Conservation (phyloP, 306 rosid species). For the Cucurbita argyrosperma region DNA sequence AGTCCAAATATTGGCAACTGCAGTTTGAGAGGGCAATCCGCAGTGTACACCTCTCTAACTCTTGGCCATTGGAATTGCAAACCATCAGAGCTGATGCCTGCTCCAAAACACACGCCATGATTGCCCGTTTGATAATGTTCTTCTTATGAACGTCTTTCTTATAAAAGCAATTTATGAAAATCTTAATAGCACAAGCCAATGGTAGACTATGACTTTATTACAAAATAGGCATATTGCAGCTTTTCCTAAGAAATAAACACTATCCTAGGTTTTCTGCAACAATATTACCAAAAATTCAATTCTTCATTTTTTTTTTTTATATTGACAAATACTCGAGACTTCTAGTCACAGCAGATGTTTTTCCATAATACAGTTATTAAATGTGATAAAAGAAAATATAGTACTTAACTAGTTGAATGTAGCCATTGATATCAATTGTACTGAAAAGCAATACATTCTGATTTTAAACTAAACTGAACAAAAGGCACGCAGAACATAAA, state of each 20-base stretch:
- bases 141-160: background rate
- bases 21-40: conserved; percentile 30
- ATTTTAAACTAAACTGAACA: no score
- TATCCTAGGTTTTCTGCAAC: background rate
- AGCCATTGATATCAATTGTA: background rate
- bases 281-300: background rate
- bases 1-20: conserved; percentile 66
- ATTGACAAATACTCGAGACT: background rate
- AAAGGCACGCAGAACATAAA: background rate
- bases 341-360: background rate
- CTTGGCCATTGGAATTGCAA: conserved; percentile 30
- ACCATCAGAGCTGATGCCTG: conserved; percentile 51
- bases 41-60: conserved; percentile 20
- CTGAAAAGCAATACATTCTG: background rate
- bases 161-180: background rate
- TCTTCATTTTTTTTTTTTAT: background rate
- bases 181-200: background rate
- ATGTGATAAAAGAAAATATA: background rate
- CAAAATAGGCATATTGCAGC: background rate
- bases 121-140: background rate
- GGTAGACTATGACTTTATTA: background rate
- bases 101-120: conserved; percentile 13
- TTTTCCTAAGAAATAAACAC: background rate
- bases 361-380: background rate
- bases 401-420: background rate